Evolutionary conservation across 192 early-diverging fungal species (phyloP).

Genomic region (Endogone sp.): DNA sequence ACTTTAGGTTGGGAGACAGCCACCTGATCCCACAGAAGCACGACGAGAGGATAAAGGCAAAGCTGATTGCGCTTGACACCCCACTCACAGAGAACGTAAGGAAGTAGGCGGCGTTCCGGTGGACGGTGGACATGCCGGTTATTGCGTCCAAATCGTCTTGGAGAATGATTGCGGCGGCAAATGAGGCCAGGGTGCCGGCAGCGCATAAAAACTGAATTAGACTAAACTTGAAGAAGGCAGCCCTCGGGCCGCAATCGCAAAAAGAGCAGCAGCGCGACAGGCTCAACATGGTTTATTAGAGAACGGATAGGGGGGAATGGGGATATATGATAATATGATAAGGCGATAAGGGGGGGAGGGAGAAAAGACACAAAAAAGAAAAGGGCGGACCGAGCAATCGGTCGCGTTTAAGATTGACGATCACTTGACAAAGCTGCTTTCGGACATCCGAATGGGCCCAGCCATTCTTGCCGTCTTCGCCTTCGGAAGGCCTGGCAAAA

Average conservation of each 20-base stretch:
- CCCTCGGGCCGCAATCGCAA: neutral
- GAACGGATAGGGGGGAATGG: neutral
- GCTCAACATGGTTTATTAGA: neutral
- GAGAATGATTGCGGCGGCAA: neutral
- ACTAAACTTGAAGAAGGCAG: neutral
- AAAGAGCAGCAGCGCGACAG: neutral
- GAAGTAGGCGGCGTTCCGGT: neutral
- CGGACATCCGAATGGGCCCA: no score
- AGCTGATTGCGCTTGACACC: neutral
- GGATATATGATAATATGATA: no score
- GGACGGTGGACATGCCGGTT: neutral
- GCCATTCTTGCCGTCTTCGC: no score
- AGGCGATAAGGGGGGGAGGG: neutral
- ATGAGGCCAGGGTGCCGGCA: neutral
- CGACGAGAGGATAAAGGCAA: neutral
- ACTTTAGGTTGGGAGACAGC: neutral
- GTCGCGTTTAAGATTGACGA: no score
- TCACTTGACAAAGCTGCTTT: no score
- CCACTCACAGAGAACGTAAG: neutral
- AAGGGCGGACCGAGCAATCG: no score
- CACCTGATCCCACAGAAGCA: neutral
- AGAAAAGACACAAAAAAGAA: neutral
- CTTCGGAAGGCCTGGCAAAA: no score
- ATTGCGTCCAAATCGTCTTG: neutral
- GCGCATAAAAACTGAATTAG: neutral